Evolutionary conservation across 257 asterid species (phyloP), one percentile per base, ranked within the genome.

Genomic region (Solanum okadae): DNA sequence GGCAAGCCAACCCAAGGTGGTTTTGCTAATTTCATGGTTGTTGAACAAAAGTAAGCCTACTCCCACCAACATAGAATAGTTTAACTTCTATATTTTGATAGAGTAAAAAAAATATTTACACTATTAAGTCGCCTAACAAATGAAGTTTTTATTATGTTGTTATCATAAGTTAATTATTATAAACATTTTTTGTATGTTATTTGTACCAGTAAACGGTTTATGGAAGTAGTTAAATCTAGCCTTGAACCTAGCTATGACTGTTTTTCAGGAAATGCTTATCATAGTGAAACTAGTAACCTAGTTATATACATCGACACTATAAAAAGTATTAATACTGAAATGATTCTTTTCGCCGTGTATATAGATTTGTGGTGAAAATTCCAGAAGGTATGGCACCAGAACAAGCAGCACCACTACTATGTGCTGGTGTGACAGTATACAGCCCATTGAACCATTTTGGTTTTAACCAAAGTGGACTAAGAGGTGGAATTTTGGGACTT

Each of bases 1-100:
- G 98, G 99, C 9, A 92, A 91, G 7, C 94, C 99, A 23, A 95
- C 98, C 31, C 98, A 97, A 79, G 99, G 99, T 8, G 99, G 99
- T 27, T 97, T 97, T 87, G 93, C 99, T 38, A 81, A 83, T 10
- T 93, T 94, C 44, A 97, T 96, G 97, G 98, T 97, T 18, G 95
- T 94, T 86, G 90, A 97, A 91, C 98, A 95, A 81, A 96, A 94
- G 99, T 95, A 92, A 93, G 94, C 38, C 9, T 34, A 31, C 4
- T 2, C 29, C 14, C 6, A 34, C 85, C 8, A 9, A n/a, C 4
- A 6, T 61, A 61, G 6, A 34, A 34, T 10, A 16, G 23, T 20
- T 73, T 73, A 18, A 68, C 40, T 72, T 72, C 2, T 18, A 73
- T 71, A 33, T 5, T 27, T 0, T 27, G 10, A 67, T 1, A 5